Percentiles rank a stretch among this genome's conserved stretches.
Evolutionary conservation across 352 stramenopile genomes (phyloP).

Genomic region (Pythium aquatile): DNA sequence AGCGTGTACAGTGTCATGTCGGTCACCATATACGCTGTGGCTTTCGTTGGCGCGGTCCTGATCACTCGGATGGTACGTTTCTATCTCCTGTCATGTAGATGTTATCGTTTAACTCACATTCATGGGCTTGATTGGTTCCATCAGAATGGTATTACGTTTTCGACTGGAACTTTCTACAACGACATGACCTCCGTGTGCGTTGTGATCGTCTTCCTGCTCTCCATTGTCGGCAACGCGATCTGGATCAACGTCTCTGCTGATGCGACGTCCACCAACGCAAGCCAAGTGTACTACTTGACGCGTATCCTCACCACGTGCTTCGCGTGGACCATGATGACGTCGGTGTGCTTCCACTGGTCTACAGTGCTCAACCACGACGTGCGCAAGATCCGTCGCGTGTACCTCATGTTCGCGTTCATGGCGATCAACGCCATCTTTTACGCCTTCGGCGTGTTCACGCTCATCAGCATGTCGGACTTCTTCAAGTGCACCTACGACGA

Average conservation of each 20-base stretch:
- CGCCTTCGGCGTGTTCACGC: constrained; percentile 55
- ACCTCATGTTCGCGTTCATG: constrained; percentile 61
- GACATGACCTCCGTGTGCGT: constrained; percentile 82
- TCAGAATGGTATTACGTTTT: constrained; percentile 83
- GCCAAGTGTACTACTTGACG: constrained; percentile 75
- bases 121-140: not conserved
- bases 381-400: constrained; percentile 46
- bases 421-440: constrained; percentile 69
- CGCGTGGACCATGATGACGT: constrained; percentile 86
- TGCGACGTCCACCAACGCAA: constrained; percentile 39
- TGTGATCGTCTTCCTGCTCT: constrained; percentile 67
- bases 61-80: constrained; percentile 75
- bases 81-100: not conserved
- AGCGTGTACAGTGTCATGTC: constrained; percentile 89
- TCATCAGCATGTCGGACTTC: constrained; percentile 73
- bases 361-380: constrained; percentile 71
- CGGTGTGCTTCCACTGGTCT: constrained; percentile 84
- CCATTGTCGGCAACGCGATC: constrained; percentile 76
- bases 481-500: constrained; percentile 88
- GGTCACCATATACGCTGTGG: constrained; percentile 77
- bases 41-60: constrained; percentile 67
- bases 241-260: constrained; percentile 77
- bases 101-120: not conserved
- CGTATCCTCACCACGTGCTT: constrained; percentile 67
- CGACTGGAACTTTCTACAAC: constrained; percentile 75